Conservation (phyloP, 2,329 filamentous ascomycete species). For the Colletotrichum costaricense region DNA sequence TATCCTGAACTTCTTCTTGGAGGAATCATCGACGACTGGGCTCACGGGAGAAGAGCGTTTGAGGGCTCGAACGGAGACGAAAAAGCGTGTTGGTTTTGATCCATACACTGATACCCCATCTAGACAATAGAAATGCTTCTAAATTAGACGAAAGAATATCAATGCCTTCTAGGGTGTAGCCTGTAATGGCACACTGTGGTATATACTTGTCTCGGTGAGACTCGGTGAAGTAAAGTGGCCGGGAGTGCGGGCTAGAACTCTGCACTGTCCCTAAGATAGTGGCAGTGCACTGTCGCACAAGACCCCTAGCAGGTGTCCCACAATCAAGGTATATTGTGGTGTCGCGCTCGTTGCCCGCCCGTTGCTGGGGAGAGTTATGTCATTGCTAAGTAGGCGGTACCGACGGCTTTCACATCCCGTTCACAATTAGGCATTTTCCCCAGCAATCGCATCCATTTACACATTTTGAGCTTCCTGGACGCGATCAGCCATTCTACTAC, state of each 20-base stretch:
- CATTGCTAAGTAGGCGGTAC: conserved; percentile 24
- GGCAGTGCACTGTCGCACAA: not conserved
- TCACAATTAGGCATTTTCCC: not conserved
- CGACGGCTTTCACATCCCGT: not conserved
- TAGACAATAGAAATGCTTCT: conserved; percentile 19
- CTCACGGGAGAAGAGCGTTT: conserved; percentile 57
- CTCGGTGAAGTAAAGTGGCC: not conserved
- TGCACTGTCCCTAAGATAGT: not conserved
- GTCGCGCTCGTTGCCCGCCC: conserved; percentile 9
- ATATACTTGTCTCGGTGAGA: not conserved
- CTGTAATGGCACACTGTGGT: not conserved
- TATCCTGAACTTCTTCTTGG: conserved; percentile 87
- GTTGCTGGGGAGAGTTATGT: conserved; percentile 34
- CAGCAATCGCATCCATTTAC: not conserved
- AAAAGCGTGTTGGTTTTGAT: conserved; percentile 65
- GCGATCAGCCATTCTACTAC: not conserved
- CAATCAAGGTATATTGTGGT: not conserved
- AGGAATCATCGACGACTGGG: conserved; percentile 66
- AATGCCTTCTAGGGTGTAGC: not conserved
- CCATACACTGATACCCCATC: conserved; percentile 60
- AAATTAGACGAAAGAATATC: not conserved
- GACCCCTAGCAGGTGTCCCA: not conserved
- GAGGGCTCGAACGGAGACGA: conserved; percentile 58
- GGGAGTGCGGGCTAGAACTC: not conserved
- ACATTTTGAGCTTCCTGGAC: not conserved